Evolutionary conservation across 2,329 filamentous ascomycete species (phyloP), one percentile per base, ranked within the genome.

Genomic region (Aspergillus fumigatus): DNA sequence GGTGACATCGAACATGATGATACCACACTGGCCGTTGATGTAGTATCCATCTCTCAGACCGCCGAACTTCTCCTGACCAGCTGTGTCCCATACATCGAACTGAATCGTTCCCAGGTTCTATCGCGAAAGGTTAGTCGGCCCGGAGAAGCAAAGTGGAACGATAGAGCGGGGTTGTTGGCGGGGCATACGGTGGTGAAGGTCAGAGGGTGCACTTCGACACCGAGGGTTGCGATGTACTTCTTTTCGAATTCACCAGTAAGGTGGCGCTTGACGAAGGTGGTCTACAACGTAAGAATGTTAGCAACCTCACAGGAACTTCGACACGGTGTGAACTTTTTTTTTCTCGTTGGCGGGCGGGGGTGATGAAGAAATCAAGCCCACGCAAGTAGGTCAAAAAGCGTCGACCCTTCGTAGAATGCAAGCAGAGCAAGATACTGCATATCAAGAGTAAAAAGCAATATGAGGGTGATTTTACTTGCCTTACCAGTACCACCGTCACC

Each of bases 1-100:
- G 64, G 94, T 97, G 67, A 99, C 93, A 80, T 99, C 93, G 80
- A 99, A 99, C 93, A 99, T 99, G 88, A 99, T 97, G 84, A 99
- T 97, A 82, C 94, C 93, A 80, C 93, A 97, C 82, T 97, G 93
- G 74, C 93, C 93, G 83, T 97, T 97, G 86, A 99, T 99, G 85
- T 99, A 99, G 88, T 99, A 99, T 70, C 93, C 93, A 80, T 99
- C 93, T 83, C 93, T 90, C 73, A 99, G 91, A 85, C 93, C 93
- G 80, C 93, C 93, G 68, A 99, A 99, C 87, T 97, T 99, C 85
- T 99, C 93, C 82, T 99, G 93, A 70, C 93, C 93, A 70, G 93
- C 93, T 64, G 93, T 99, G 78, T 99, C 93, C 93, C 93, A 99
- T 70, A 97, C 94, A 77, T 99, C 93, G 83, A 99, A 99, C 83